Conservation (phyloP, 1,284 basidiomycete species). For the Amylostereum areolatum region DNA sequence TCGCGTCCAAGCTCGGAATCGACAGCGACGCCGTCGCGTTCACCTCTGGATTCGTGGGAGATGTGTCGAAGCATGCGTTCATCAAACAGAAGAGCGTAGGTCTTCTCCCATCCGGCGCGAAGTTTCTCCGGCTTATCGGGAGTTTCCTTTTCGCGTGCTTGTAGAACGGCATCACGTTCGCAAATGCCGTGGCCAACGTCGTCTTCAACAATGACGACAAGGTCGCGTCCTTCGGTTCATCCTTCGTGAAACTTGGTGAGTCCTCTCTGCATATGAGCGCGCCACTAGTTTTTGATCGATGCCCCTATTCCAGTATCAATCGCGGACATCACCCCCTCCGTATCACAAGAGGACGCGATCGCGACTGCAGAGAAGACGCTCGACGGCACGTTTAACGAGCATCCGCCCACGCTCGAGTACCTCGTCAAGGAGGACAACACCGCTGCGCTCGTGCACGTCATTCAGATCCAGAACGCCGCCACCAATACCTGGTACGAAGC, state of each 20-base stretch:
- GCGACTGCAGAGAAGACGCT: slow-evolving; percentile 32
- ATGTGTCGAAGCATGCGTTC: slow-evolving; percentile 29
- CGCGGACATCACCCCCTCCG: slow-evolving; percentile 29
- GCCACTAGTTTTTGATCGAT: too few relatives aligned
- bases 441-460: slow-evolving; percentile 45
- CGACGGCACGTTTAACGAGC: slow-evolving; percentile 34
- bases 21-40: slow-evolving; percentile 17
- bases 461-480: slow-evolving; percentile 49
- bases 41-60: slow-evolving; percentile 22
- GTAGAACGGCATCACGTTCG: slow-evolving; percentile 34
- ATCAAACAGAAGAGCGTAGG: slow-evolving; percentile 31
- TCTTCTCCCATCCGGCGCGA: slow-evolving; percentile 1
- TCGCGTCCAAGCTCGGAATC: slow-evolving; percentile 22
- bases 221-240: slow-evolving; percentile 42
- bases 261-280: too few relatives aligned
- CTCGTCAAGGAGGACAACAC: slow-evolving; percentile 39
- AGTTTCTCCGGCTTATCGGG: neutral
- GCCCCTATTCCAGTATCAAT: slow-evolving; percentile 22
- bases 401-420: slow-evolving; percentile 39
- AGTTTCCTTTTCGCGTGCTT: neutral
- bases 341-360: slow-evolving; percentile 32
- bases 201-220: slow-evolving; percentile 32
- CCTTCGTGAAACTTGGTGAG: slow-evolving; percentile 42
- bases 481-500: slow-evolving; percentile 58
- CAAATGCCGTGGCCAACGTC: slow-evolving; percentile 42